Evolutionary conservation across 208 protist genomes (phyloP), one percentile per base, ranked within the genome.

Genomic region (Leishmania guyanensis): DNA sequence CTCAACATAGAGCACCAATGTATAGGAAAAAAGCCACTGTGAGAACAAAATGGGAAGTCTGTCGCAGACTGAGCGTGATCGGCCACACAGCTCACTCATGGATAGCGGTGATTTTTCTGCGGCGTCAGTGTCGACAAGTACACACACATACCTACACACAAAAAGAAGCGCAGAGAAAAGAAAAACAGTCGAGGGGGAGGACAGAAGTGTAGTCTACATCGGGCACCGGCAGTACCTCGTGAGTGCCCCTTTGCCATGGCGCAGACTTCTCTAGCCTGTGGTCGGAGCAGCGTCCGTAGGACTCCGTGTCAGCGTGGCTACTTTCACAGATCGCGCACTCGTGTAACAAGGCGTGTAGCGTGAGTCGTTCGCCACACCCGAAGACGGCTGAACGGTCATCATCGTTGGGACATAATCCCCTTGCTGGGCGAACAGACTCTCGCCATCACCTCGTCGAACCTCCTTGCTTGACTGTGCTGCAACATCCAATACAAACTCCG

Each of bases 401-500:
- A 85, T 51, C 51, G 26, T 43, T 0, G 81, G 81, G 29, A 85
- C 77, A 22, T 39, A 29, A 1, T n/a, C 60, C 36, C 10, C 77
- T 12, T 62, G 39, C 20, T 51, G 53, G n/a, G 16, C 29, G 36
- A 26, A 8, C 8, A 14, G 39, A 10, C 39, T n/a, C 14, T 68
- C 50, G 60, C 51, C 22, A 26, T 68, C 75, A 26, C 66, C 65
- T 33, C 68, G 14, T 46, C 75, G 66, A 29, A 69, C 74, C 53
- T 85, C 81, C 51, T 54, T 70, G 1, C 36, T 39, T 39, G 36
- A 39, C 36, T 39, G 36, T 1, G 82, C 39, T 10, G 71, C 39
- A 16, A 85, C 69, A 50, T 85, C 77, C 29, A 85, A 29, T 16
- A 48, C 60, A 48, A 85, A 81, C n/a, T 29, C 3, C 3, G 82